phyloP scores from a whole-genome alignment of 495 filamentous ascomycete genomes.

The Hypoxylon perforatum region DNA sequence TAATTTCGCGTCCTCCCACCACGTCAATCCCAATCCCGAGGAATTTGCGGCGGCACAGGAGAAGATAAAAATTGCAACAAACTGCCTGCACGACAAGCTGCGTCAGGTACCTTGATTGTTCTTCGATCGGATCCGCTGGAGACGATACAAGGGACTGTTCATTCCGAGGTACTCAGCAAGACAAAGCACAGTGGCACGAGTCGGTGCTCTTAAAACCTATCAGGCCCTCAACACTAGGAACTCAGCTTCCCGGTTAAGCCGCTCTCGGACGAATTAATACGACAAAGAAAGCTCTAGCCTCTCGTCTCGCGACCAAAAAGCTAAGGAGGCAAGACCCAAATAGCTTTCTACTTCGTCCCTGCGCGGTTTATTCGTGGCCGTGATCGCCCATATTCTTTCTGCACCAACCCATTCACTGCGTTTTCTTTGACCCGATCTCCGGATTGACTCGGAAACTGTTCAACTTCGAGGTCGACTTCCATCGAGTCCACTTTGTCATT shows the following conservation, averaged over 20 bases:
- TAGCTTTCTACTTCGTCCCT: constrained; percentile 22
- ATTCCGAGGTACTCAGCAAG: constrained; percentile 22
- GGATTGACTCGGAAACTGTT: constrained; percentile 26
- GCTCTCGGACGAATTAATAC: constrained; percentile 40
- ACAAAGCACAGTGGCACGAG: constrained; percentile 37
- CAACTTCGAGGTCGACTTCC: constrained; percentile 8
- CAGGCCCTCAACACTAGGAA: constrained; percentile 21
- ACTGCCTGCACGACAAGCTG: constrained; percentile 23
- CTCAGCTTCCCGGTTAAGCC: constrained; percentile 17
- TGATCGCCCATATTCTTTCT: constrained; percentile 25
- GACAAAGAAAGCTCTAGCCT: constrained; percentile 38
- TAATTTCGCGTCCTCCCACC: constrained; percentile 41
- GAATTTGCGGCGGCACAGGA: constrained; percentile 26
- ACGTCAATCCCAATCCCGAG: constrained; percentile 28
- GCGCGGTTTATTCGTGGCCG: constrained; percentile 25
- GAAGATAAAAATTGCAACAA: constrained; percentile 10
- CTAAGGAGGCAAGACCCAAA: constrained; percentile 4
- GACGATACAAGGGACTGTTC: constrained; percentile 24
- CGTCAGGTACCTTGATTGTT: constrained; percentile 19
- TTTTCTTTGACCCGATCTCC: constrained; percentile 18
- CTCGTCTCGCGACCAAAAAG: neutral
- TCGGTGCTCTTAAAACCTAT: constrained; percentile 10
- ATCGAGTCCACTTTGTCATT: constrained; percentile 35
- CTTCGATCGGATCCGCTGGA: constrained; percentile 19
- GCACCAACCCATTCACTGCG: constrained; percentile 22